These are phyloP conservation scores for Neurospora sp. DNA, from an alignment of 495 filamentous ascomycete genomes.

Conservation along the genomic window DNA sequence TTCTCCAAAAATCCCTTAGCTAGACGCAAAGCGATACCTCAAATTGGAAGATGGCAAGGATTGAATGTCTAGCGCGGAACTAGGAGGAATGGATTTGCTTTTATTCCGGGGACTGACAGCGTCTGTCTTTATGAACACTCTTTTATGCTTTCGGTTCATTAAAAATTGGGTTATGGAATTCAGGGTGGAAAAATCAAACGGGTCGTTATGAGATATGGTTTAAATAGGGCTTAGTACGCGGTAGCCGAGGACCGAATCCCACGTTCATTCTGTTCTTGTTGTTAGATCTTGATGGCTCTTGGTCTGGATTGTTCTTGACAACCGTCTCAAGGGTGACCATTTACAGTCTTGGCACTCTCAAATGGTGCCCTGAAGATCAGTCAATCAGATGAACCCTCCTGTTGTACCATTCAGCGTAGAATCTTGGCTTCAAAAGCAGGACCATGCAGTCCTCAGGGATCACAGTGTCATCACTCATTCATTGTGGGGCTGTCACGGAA, in stretches of 20 bases:
- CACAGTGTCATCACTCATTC: background rate
- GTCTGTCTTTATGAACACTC: background rate
- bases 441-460: background rate
- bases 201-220: background rate
- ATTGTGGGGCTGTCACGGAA: background rate
- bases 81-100: background rate
- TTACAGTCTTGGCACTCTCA: background rate
- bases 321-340: background rate
- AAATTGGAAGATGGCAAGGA: background rate
- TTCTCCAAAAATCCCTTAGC: background rate
- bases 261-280: background rate
- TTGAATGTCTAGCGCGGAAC: background rate
- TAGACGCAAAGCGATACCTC: background rate
- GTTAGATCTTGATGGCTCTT: background rate
- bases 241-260: background rate
- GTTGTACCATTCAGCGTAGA: background rate
- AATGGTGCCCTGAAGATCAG: background rate
- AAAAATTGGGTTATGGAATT: background rate
- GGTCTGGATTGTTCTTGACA: background rate
- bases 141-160: background rate
- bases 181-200: background rate
- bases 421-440: background rate
- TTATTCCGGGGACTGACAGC: background rate
- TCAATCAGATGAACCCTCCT: background rate
- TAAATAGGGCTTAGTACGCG: background rate